Evolutionary conservation across 2,329 filamentous ascomycete genomes (phyloP), one percentile per base, ranked within the genome.

Genomic region (Chrysoporthe cubensis): DNA sequence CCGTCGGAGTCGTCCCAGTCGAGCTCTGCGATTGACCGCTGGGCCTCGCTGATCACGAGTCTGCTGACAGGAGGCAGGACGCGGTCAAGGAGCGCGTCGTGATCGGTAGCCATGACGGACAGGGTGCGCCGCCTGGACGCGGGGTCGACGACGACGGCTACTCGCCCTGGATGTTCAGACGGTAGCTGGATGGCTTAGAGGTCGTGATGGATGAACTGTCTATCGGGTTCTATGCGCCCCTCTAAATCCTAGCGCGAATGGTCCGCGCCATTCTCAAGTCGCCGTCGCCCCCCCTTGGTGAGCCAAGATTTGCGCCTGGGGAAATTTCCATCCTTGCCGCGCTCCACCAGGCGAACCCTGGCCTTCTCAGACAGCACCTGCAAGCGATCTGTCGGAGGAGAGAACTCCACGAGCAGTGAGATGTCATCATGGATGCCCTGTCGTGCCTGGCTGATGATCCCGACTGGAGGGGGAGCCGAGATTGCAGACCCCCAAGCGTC

Each of bases 1-100:
- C 58, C 34, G 66, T 62, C 66, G 26, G 62, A 48, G 62, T 68
- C 62, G 62, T 68, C 66, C 66, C 66, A 68, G 6, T 62, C 46
- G 2, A 65, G 34, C 32, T 65, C 66, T 34, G 57, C 34, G 59
- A 68, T 68, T 21, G 62, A 57, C 26, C 54, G 42, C 57, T 62
- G 64, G 6, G 66, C 66, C 43, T 64, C 59, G 42, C 14, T 65
- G 66, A 68, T 68, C n/a, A 59, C 66, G 32, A 42, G 44, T 32
- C 50, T 52, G 44, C 52, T 48, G 56, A 62, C 57, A 32, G 62
- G 62, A 4, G 66, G 62, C 5, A 68, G 48, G n/a, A 68, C 46
- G 6, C 62, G 62, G 62, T 61, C 56, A 6, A 65, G 54, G 40
- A 67, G 56, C 40, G 56, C 56, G 21, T 67, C 66, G 34, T 65